Evolutionary conservation across 2,329 filamentous ascomycete species (phyloP), one percentile per base, ranked within the genome.

Genomic region (Stachybotrys echinatus): DNA sequence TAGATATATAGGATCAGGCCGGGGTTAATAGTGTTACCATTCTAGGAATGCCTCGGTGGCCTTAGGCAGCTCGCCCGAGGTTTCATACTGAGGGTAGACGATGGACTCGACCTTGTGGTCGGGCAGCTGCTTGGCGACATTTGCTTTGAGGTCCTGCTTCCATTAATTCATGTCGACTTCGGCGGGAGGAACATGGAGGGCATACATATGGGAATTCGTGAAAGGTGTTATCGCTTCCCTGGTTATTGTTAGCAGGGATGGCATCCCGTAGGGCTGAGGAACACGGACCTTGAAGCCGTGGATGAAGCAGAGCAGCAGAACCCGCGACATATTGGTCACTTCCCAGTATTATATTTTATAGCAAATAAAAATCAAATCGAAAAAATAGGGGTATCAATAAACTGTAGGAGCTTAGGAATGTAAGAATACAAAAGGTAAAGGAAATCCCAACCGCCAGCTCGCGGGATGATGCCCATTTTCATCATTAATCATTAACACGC

Each of bases 1-100:
- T 43, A 14, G 4, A 10, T 14, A 14, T 5, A 14, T 34, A 12
- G 38, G 20, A 34, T 48, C 12, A 19, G 23, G 20, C 3, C n/a
- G n/a, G n/a, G 21, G 12, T 12, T 6, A 12, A n/a, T 39, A 44
- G 19, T 23, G 14, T 23, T 61, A 75, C 76, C 76, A 80, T 63
- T 66, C 69, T 6, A 78, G 58, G 23, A 80, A 77, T 1, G 67
- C 66, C 5, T 64, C 63, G 1, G 73, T 68, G 53, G 73, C 75
- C 51, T 75, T 65, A 1, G 72, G 69, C 42, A 90, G 68, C 64
- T 89, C 85, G 4, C 87, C 87, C 50, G 80, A 77, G 1, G 87
- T 90, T 61, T 89, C 86, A 67, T 84, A 90, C 59, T 83, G 81
- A 2, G 87, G 87, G 61, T 89, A 89, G 18, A 85, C 75, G 39